These are phyloP conservation scores for Babesia caballi DNA, from an alignment of 169 alveolate genomes.

Conservation along the genomic window DNA sequence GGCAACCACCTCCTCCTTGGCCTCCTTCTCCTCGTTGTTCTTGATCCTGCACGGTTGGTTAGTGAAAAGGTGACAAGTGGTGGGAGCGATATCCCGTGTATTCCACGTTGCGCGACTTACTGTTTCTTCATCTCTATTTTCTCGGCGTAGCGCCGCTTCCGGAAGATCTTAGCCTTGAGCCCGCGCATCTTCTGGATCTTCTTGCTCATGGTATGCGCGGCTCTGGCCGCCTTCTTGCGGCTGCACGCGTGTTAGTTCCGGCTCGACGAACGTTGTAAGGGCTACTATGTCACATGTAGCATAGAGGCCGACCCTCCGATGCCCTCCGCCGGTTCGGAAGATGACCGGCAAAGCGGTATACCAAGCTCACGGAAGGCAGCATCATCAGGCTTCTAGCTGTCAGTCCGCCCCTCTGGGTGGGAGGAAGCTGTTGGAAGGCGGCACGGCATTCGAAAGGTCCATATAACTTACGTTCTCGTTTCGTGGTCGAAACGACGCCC, in stretches of 20 bases:
- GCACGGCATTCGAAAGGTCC: not conserved
- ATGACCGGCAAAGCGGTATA: no score
- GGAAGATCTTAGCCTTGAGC: slow-evolving; percentile 94
- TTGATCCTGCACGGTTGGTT: slow-evolving; percentile 49
- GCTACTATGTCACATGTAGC: not conserved
- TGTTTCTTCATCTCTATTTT: slow-evolving; percentile 95
- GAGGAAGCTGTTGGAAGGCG: not conserved
- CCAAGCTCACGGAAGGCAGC: no score
- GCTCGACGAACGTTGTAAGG: not conserved
- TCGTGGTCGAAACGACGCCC: slow-evolving; percentile 94
- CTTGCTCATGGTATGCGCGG: slow-evolving; percentile 88
- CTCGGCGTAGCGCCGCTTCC: slow-evolving; percentile 96
- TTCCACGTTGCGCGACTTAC: slow-evolving; percentile 72
- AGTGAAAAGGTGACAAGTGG: not conserved
- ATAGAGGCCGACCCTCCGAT: not conserved
- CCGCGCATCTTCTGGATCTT: slow-evolving; percentile 94
- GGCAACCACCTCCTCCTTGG: slow-evolving; percentile 54
- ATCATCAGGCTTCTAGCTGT: no score
- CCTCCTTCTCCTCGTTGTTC: slow-evolving; percentile 69
- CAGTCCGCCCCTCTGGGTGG: no score
- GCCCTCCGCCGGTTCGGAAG: no score
- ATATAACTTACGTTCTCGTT: slow-evolving; percentile 77
- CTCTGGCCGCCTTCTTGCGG: slow-evolving; percentile 93
- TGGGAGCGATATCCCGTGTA: no score
- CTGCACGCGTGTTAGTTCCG: slow-evolving; percentile 22